Base-by-base conservation (phyloP, 306 rosid species). In the Cicer pinnatifidum region DNA sequence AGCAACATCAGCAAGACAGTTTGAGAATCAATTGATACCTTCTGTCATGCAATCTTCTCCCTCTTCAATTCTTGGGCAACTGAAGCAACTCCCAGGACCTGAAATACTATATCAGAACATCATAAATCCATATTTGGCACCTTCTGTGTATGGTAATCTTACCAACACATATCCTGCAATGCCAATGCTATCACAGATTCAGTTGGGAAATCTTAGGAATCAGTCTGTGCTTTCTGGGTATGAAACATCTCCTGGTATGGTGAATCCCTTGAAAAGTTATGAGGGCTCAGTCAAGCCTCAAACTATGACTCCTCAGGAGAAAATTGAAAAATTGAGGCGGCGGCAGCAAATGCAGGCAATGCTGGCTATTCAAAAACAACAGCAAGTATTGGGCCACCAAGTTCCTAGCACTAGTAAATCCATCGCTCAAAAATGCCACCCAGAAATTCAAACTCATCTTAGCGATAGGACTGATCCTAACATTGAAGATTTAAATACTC, bases 261-360 rank as follows among this genome's bases (percentile, higher is more conserved):
- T 63, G 62, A 81, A 70, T 78, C 82, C 79, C 23, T 44, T 72
- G 66, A 86, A 80, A 80, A 84, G 79, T 58, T 53, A 87, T 10
- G 79, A 70, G 35, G 87, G 86, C 79, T 58, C 82, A 9, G 82
- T 78, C 68, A 85, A 82, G 64, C 86, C 85, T 73, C 85, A 76
- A 75, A 81, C 84, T 64, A 95, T 95, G 99, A 91, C 97, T 43
- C 91, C 99, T 75, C 97, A 87, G 78, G 99, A 91, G 80, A 95
- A 95, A 82, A 91, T 91, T 76, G 92, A 95, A 84, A 95, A 91
- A 71, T 78, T 95, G 69, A 91, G 99, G 84, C 81, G 92, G 87
- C 87, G 97, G 73, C 99, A 95, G 71, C 97, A 95, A 85, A 81
- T 89, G 84, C 97, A 85, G 85, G 99, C 99, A 63, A 82, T 95